Percentiles rank a stretch among this genome's conserved stretches.
These are phyloP conservation scores for Chloranthus sessilifolius DNA, from an alignment of 164 flowering plant genomes.

Conservation along the genomic window DNA sequence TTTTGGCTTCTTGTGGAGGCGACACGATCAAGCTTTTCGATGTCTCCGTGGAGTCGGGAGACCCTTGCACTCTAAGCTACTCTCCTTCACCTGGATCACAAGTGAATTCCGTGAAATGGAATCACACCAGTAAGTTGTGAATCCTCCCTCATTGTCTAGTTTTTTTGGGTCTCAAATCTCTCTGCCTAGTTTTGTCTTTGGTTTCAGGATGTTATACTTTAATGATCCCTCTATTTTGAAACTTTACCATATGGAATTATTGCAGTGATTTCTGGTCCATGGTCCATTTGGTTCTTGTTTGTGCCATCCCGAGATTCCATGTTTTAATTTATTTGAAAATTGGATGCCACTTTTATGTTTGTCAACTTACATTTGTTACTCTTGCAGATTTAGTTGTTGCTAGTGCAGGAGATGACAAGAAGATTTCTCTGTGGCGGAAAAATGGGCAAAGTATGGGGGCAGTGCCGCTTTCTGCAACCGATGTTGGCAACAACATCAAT, in stretches of 20 bases:
- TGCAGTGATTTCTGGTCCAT: neutral
- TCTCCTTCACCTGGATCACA: constrained; percentile 73
- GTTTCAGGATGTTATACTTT: neutral
- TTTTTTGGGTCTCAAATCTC: neutral
- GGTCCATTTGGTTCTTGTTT: neutral
- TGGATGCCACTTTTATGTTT: neutral
- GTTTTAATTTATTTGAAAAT: neutral
- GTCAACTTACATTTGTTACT: neutral
- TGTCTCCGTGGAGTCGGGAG: constrained; percentile 56
- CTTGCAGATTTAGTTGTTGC: constrained; percentile 91
- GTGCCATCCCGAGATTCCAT: neutral
- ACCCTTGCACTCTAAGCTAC: constrained; percentile 79
- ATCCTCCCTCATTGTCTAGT: neutral
- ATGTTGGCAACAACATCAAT: constrained; percentile 70
- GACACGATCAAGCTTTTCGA: constrained; percentile 93
- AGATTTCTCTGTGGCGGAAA: constrained; percentile 74
- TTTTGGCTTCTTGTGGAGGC: constrained; percentile 73
- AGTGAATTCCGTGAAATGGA: constrained; percentile 93
- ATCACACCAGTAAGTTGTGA: constrained; percentile 84
- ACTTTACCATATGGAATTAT: neutral
- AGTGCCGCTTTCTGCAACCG: constrained; percentile 55
- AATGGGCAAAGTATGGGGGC: constrained; percentile 90
- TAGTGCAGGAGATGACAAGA: constrained; percentile 92
- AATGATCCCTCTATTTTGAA: neutral
- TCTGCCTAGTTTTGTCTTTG: neutral